Percentiles rank a stretch among this genome's conserved stretches.
Conservation (phyloP, 2,329 filamentous ascomycete species). For the Aspergillus proliferans region DNA sequence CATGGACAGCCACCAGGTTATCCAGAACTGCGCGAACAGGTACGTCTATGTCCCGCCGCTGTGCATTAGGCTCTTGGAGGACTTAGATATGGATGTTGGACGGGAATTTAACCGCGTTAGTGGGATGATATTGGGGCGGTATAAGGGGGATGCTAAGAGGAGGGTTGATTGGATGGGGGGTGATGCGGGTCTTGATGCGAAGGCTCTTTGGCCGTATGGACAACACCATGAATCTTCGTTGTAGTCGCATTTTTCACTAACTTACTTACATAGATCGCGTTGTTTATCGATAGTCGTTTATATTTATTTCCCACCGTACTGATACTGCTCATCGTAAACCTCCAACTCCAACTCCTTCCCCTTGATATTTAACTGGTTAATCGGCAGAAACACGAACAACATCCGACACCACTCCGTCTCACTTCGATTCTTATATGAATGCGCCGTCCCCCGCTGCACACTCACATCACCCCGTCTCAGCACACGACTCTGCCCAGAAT, state of each 20-base stretch:
- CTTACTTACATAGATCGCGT: neutral
- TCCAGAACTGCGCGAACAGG: neutral
- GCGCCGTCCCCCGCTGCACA: conserved; percentile 28
- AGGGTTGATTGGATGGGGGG: neutral
- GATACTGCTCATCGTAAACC: conserved; percentile 22
- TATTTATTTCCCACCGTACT: conserved; percentile 2
- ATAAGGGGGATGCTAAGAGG: neutral
- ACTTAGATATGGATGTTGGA: neutral
- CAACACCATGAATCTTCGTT: neutral
- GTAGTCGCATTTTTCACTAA: neutral
- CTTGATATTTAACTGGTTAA: conserved; percentile 33
- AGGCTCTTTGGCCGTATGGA: neutral
- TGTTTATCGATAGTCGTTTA: neutral
- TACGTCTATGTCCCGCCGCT: neutral
- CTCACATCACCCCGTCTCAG: conserved; percentile 30
- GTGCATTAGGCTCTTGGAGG: neutral
- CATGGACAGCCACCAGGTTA: neutral
- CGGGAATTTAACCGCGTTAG: neutral
- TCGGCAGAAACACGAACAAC: conserved; percentile 28
- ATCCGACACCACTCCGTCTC: conserved; percentile 22
- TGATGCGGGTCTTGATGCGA: neutral
- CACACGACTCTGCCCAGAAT: conserved; percentile 27
- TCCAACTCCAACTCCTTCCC: conserved; percentile 49
- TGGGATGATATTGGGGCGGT: neutral
- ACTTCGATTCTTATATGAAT: conserved; percentile 25